Evolutionary conservation across 1,284 basidiomycete species (phyloP), one percentile per base, ranked within the genome.

Genomic region (Apiotrichum laibachii): DNA sequence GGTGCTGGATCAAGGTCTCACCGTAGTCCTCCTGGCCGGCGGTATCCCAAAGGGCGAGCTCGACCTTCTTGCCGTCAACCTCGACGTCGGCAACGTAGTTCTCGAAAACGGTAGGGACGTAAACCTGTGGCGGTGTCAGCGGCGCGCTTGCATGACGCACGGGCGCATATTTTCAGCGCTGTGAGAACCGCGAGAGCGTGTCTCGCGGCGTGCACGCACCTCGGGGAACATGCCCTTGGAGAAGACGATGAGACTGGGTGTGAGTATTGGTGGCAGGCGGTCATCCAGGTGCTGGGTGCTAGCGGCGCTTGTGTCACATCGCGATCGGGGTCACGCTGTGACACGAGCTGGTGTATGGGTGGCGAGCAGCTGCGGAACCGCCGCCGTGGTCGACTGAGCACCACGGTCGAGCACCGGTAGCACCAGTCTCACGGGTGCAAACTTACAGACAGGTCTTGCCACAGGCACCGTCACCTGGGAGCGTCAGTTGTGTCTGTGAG

Each of bases 1-100:
- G 74, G 74, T 62, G 53, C 35, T 53, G 19, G 37, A 35, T 4
- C 9, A n/a, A 21, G 21, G 22, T 10, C 47, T 33, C 19, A 40
- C 49, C 82, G 71, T 83, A 82, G 67, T 84, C 82, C 71, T 94
- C 92, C 78, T 94, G 91, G 57, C 92, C 92, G 31, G 92, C 91
- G 60, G 92, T 95, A 88, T 95, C 92, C 92, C 92, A 94, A 64
- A 95, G 82, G 34, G 92, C 91, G 65, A 95, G 83, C 78, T 95
- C 92, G 68, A 95, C 89, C 77, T 90, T 88, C 80, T 91, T 92
- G 67, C 88, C 88, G 72, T 92, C 90, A 57, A 92, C 90, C 77
- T 92, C 89, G 59, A 92, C 89, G 76, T 92, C 89, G 66, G 88
- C 88, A 53, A 91, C 90, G 72, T 92, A 81, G 72, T 81, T 81